Evolutionary conservation across 371 early-diverging fungal genomes (phyloP).

Genomic region (Zopfochytrium polystomum): DNA sequence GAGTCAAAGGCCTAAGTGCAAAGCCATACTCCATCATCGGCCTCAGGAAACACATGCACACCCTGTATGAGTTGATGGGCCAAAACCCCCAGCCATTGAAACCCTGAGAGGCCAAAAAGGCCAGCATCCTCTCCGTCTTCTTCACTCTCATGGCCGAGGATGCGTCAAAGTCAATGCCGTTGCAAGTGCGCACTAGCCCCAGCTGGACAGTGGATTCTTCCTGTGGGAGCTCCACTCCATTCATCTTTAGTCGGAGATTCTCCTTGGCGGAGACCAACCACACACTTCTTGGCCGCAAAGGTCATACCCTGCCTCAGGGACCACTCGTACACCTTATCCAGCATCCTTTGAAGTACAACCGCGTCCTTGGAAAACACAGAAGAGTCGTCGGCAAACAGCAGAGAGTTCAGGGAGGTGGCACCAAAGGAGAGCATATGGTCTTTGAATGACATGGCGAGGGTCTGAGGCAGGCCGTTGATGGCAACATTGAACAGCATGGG

Average conservation of each 20-base stretch:
- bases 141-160: background rate
- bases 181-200: background rate
- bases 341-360: background rate
- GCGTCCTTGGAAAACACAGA: conserved; percentile 1
- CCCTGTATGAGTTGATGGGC: background rate
- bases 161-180: conserved; percentile 3
- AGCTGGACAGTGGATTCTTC: conserved; percentile 3
- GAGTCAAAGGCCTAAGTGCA: conserved; percentile 7
- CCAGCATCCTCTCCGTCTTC: background rate
- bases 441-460: background rate
- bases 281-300: conserved; percentile 1
- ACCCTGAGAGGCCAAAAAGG: background rate
- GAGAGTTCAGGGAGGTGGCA: conserved; percentile 3
- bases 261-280: background rate
- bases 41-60: conserved; percentile 11
- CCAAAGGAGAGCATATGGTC: background rate
- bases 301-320: background rate
- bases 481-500: conserved; percentile 19
- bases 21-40: conserved; percentile 18
- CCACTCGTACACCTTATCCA: background rate
- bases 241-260: background rate
- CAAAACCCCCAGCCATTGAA: conserved; percentile 15
- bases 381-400: conserved; percentile 21
- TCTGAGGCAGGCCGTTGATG: conserved; percentile 12
- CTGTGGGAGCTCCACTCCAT: background rate